Percentiles rank a stretch among this genome's conserved stretches.
These are phyloP conservation scores for Pseudogymnoascus sp. DNA, from an alignment of 2,329 filamentous ascomycete species.

Conservation along the genomic window DNA sequence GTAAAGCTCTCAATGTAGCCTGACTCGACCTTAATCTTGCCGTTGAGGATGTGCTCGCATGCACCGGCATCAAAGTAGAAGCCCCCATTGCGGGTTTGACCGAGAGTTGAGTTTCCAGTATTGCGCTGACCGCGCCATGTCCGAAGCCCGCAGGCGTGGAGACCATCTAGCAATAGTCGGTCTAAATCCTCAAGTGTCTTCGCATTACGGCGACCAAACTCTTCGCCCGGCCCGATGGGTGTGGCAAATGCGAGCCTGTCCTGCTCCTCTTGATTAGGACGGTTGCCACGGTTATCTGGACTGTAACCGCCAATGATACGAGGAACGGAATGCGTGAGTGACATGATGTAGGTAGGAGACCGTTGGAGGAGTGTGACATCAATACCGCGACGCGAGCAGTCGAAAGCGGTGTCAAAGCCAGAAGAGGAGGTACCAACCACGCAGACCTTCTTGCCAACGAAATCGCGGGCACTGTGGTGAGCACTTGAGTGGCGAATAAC, in stretches of 20 bases:
- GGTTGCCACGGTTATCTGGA: too few relatives aligned
- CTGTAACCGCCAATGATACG: too few relatives aligned
- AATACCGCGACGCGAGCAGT: constrained; percentile 22
- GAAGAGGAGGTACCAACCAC: constrained; percentile 28
- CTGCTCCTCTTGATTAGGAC: too few relatives aligned
- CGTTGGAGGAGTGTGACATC: background rate
- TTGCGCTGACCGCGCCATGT: constrained; percentile 31
- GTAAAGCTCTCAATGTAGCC: constrained; percentile 26
- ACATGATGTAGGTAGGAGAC: too few relatives aligned
- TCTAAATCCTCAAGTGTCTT: constrained; percentile 17
- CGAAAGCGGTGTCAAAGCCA: constrained; percentile 26
- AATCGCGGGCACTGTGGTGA: constrained; percentile 12
- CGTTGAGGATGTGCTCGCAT: constrained; percentile 25
- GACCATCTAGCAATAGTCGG: constrained; percentile 15
- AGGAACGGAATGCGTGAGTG: too few relatives aligned
- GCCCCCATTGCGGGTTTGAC: constrained; percentile 28
- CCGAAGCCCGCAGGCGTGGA: constrained; percentile 24
- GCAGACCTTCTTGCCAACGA: constrained; percentile 24
- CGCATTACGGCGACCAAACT: too few relatives aligned
- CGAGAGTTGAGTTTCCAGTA: constrained; percentile 26
- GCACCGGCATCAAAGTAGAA: constrained; percentile 29
- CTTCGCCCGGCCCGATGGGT: too few relatives aligned
- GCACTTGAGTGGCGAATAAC: constrained; percentile 22
- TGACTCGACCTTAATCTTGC: constrained; percentile 26
- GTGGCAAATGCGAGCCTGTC: too few relatives aligned